Percentiles rank a stretch among this genome's conserved stretches.
Conservation (phyloP, 768 basidiomycete species). For the Pisolithus marmoratus region DNA sequence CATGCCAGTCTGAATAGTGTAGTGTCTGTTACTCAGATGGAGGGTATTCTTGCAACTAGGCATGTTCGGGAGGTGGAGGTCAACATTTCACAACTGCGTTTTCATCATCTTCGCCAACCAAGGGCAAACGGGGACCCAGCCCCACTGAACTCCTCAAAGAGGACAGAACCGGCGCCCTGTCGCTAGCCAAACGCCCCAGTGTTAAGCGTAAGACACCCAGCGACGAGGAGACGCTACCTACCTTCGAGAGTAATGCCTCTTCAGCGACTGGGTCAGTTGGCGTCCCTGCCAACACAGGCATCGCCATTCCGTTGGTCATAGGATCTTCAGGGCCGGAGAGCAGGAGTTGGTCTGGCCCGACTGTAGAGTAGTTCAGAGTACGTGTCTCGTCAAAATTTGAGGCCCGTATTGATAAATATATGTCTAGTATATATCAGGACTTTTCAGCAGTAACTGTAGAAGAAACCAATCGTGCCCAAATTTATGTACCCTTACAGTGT, state of each 20-base stretch:
- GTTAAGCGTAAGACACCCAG: conserved; percentile 40
- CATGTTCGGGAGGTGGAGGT: conserved; percentile 1
- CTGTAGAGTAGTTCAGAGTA: neutral
- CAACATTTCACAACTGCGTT: conserved; percentile 1
- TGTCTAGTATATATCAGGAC: too few relatives aligned
- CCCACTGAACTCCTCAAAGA: conserved; percentile 66
- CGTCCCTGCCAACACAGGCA: neutral
- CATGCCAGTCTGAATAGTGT: neutral
- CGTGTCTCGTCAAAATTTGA: too few relatives aligned
- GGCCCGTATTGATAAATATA: too few relatives aligned
- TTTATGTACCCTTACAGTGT: too few relatives aligned
- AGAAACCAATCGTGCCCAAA: too few relatives aligned
- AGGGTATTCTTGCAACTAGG: neutral
- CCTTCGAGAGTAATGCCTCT: conserved; percentile 10
- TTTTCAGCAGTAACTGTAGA: too few relatives aligned
- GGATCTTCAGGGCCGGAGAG: neutral
- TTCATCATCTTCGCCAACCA: conserved; percentile 29
- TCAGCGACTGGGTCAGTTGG: neutral
- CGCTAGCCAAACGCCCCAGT: conserved; percentile 63
- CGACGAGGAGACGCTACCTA: conserved; percentile 6
- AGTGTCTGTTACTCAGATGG: too few relatives aligned
- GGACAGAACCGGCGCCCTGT: conserved; percentile 49
- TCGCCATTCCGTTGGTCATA: neutral
- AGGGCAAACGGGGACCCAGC: conserved; percentile 63
- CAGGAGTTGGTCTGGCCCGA: neutral